These are phyloP conservation scores for Xylariomycetidae sp. DNA, from an alignment of 2,329 filamentous ascomycete species.

Conservation along the genomic window DNA sequence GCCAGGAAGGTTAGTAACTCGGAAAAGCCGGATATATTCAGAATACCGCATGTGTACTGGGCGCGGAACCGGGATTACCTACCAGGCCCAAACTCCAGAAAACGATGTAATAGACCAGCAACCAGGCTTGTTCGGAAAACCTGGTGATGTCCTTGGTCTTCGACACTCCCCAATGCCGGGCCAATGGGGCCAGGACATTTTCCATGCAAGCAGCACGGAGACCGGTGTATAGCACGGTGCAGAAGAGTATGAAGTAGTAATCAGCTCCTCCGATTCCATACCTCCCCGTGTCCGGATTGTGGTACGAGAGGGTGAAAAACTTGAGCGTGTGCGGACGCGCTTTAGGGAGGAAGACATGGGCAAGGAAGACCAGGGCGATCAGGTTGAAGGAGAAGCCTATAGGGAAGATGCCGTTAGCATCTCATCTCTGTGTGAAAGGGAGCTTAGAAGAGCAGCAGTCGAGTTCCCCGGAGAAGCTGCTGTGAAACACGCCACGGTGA, in stretches of 20 bases:
- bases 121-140: constrained; percentile 92
- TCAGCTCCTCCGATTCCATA: constrained; percentile 80
- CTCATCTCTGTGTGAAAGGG: not conserved
- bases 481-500: constrained; percentile 11
- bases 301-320: constrained; percentile 84
- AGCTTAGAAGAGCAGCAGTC: not conserved
- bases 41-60: too few species aligned
- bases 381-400: constrained; percentile 80
- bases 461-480: constrained; percentile 4
- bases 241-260: constrained; percentile 67
- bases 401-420: not conserved
- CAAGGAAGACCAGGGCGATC: constrained; percentile 72
- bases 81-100: constrained; percentile 86
- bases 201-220: constrained; percentile 82
- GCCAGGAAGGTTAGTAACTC: constrained; percentile 6
- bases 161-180: constrained; percentile 63
- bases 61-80: constrained; percentile 26
- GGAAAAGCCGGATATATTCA: too few species aligned
- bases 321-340: constrained; percentile 74
- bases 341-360: constrained; percentile 76
- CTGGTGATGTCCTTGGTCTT: constrained; percentile 71
- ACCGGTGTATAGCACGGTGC: constrained; percentile 79
- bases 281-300: constrained; percentile 58
- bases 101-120: constrained; percentile 73
- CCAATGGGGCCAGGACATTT: constrained; percentile 75